These are phyloP conservation scores for Pythium biforme DNA, from an alignment of 352 stramenopile genomes.

Conservation along the genomic window DNA sequence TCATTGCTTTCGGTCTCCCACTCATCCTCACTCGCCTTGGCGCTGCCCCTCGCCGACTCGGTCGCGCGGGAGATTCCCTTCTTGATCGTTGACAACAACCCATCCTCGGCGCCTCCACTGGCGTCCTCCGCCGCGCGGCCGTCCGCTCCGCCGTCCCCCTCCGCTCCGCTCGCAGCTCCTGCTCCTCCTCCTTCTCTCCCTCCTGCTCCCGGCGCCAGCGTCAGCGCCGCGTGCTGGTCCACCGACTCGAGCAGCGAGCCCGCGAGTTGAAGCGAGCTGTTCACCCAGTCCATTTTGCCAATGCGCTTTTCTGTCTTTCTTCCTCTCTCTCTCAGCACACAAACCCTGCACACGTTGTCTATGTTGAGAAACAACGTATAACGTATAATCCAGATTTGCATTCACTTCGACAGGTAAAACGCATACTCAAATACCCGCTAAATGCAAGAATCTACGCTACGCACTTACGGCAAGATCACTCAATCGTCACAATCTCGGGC, in stretches of 20 bases:
- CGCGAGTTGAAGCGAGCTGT: slow-evolving; percentile 76
- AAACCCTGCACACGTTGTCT: background rate
- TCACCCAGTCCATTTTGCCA: slow-evolving; percentile 85
- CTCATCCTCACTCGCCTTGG: slow-evolving; percentile 20
- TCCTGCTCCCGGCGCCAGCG: slow-evolving; percentile 38
- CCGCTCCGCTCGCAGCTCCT: slow-evolving; percentile 21
- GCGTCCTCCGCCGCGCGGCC: background rate
- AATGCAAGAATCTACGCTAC: background rate
- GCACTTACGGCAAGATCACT: slow-evolving; percentile 1
- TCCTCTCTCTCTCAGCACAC: background rate
- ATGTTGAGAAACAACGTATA: slow-evolving; percentile 8
- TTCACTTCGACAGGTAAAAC: background rate
- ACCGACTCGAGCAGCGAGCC: slow-evolving; percentile 83
- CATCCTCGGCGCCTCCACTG: slow-evolving; percentile 5
- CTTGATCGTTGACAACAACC: slow-evolving; percentile 32
- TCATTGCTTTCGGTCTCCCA: slow-evolving; percentile 2
- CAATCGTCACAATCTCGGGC: background rate
- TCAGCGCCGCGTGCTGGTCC: slow-evolving; percentile 80
- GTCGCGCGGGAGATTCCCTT: slow-evolving; percentile 29
- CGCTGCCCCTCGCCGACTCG: slow-evolving; percentile 23
- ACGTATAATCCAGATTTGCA: slow-evolving; percentile 5
- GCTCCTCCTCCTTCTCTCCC: slow-evolving; percentile 14
- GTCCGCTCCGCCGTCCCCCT: slow-evolving; percentile 25
- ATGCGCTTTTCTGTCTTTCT: background rate
- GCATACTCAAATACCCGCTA: background rate